Percentiles rank a stretch among this genome's conserved stretches.
phyloP scores from a whole-genome alignment of 169 alveolate species.

The Theileria sp. region DNA sequence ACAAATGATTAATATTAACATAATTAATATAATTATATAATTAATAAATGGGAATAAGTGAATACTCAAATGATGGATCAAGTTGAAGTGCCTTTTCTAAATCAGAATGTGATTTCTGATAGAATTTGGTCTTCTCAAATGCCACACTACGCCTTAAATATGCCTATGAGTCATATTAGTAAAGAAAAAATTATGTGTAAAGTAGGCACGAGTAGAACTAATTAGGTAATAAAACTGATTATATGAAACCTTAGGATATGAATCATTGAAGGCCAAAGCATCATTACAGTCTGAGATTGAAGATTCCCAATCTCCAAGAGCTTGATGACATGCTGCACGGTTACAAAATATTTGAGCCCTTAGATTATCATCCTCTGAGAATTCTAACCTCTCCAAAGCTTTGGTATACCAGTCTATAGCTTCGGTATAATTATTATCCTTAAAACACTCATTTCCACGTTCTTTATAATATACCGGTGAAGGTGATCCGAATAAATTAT shows the following conservation, averaged over 20 bases:
- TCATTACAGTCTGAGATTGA: conserved; percentile 80
- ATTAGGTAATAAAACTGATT: background rate
- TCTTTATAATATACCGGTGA: conserved; percentile 55
- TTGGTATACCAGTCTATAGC: conserved; percentile 68
- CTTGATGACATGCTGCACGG: conserved; percentile 84
- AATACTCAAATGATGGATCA: conserved; percentile 74
- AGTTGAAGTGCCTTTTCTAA: conserved; percentile 81
- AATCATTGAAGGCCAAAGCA: conserved; percentile 68
- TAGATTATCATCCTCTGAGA: conserved; percentile 45
- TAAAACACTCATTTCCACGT: conserved; percentile 61
- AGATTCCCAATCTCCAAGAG: conserved; percentile 69
- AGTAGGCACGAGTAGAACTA: background rate
- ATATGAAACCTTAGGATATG: conserved; percentile 69
- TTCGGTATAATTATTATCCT: conserved; percentile 35
- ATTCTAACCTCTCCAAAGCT: conserved; percentile 69
- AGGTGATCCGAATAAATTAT: conserved; percentile 36
- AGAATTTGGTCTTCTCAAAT: conserved; percentile 79
- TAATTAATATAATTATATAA: background rate
- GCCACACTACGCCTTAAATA: conserved; percentile 82
- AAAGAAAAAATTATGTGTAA: background rate
- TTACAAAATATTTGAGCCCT: conserved; percentile 71
- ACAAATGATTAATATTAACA: background rate
- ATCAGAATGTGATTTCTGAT: conserved; percentile 85
- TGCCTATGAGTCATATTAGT: conserved; percentile 28
- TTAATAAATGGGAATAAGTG: background rate